Evolutionary conservation across 2,329 filamentous ascomycete genomes (phyloP).

Genomic region (Colletotrichum spinosum): DNA sequence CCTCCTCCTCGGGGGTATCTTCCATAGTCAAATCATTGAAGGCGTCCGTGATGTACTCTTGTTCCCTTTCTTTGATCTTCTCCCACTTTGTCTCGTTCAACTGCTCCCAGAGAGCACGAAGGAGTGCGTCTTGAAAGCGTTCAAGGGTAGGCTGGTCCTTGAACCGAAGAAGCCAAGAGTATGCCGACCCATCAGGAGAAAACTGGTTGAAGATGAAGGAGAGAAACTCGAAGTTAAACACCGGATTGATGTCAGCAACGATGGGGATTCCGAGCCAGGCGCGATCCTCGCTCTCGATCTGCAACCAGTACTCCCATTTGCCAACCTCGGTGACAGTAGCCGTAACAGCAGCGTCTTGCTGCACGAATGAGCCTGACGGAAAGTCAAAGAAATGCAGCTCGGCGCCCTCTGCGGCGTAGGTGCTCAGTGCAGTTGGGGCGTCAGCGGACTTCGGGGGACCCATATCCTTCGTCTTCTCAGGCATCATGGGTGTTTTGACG

Average conservation of each 20-base stretch:
- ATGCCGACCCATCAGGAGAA: slow-evolving; percentile 85
- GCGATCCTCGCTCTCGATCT: slow-evolving; percentile 79
- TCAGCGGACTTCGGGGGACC: slow-evolving; percentile 68
- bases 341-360: slow-evolving; percentile 80
- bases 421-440: slow-evolving; percentile 77
- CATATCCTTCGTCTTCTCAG: slow-evolving; percentile 45
- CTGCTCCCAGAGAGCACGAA: slow-evolving; percentile 97
- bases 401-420: slow-evolving; percentile 79
- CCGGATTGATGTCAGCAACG: slow-evolving; percentile 89
- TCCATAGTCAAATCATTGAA: slow-evolving; percentile 97
- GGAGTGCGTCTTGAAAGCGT: slow-evolving; percentile 90
- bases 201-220: slow-evolving; percentile 99
- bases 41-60: slow-evolving; percentile 93
- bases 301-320: slow-evolving; percentile 95
- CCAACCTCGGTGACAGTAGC: slow-evolving; percentile 88
- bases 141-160: slow-evolving; percentile 84
- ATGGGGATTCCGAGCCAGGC: slow-evolving; percentile 91
- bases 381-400: slow-evolving; percentile 97
- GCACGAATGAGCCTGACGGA: slow-evolving; percentile 83
- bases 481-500: slow-evolving; percentile 45
- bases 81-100: slow-evolving; percentile 94
- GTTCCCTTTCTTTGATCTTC: slow-evolving; percentile 91
- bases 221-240: slow-evolving; percentile 99
- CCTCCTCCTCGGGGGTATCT: slow-evolving; percentile 66
- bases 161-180: slow-evolving; percentile 96